Conservation (phyloP, 2,329 filamentous ascomycete genomes). For the Aspergillus arachidicola region DNA sequence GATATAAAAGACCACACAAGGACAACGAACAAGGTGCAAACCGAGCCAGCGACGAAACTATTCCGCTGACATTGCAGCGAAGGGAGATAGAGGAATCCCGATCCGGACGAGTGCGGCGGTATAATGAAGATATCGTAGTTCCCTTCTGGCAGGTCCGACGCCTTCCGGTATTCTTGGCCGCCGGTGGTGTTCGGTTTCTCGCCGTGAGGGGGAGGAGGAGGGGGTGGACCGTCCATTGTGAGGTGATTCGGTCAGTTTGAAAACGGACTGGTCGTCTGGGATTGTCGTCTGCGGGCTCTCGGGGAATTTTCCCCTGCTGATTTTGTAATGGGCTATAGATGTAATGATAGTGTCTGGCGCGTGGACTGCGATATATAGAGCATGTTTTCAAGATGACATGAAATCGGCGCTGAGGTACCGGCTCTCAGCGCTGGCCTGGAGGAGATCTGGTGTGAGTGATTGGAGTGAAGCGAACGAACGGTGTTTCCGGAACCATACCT, state of each 20-base stretch:
- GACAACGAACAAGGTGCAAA: constrained; percentile 71
- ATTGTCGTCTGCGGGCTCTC: not conserved
- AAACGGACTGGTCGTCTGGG: not conserved
- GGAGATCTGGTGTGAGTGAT: not conserved
- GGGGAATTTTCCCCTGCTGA: constrained; percentile 2
- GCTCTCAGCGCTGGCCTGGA: constrained; percentile 31
- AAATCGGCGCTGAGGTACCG: constrained; percentile 34
- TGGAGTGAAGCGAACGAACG: not conserved
- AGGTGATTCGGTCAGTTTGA: constrained; percentile 10
- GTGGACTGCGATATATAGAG: constrained; percentile 19
- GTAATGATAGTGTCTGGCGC: constrained; percentile 8
- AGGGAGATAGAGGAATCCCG: constrained; percentile 91
- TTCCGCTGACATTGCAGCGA: constrained; percentile 83
- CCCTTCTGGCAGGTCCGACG: constrained; percentile 72
- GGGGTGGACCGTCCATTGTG: constrained; percentile 50
- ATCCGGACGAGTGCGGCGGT: constrained; percentile 84
- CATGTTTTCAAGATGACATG: constrained; percentile 33
- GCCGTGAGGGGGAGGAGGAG: constrained; percentile 82
- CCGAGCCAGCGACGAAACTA: constrained; percentile 87
- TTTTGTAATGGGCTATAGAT: constrained; percentile 4
- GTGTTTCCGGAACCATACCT: not conserved
- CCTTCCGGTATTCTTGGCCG: constrained; percentile 45
- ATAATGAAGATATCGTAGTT: constrained; percentile 99
- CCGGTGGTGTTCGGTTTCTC: constrained; percentile 70
- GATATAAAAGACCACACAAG: constrained; percentile 72